Percentiles rank a stretch among this genome's conserved stretches.
These are phyloP conservation scores for Monilinia laxa DNA, from an alignment of 2,329 filamentous ascomycete genomes.

Conservation along the genomic window DNA sequence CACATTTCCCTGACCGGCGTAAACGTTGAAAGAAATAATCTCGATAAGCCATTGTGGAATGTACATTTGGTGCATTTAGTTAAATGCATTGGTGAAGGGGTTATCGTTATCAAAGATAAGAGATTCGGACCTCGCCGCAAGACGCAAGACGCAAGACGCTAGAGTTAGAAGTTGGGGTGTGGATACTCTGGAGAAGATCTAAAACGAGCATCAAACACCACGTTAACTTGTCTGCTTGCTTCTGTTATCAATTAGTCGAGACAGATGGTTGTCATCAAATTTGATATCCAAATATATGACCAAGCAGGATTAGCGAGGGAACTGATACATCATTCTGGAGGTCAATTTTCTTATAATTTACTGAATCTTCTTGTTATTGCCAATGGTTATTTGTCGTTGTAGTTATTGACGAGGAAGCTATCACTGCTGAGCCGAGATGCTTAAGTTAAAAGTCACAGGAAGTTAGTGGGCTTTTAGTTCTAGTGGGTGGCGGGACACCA, in stretches of 20 bases:
- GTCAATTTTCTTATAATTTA: not conserved
- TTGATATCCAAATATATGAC: not conserved
- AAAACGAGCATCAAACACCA: not conserved
- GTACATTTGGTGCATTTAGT: not conserved
- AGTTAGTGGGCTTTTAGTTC: not conserved
- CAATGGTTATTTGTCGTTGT: not conserved
- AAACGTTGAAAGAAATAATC: not conserved
- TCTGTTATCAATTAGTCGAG: constrained; percentile 8
- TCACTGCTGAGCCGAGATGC: not conserved
- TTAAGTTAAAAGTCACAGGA: not conserved
- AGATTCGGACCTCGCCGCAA: constrained; percentile 9
- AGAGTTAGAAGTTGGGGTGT: not conserved
- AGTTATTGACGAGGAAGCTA: not conserved
- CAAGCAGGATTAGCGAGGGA: no score
- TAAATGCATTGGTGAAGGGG: not conserved
- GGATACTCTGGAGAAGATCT: constrained; percentile 1
- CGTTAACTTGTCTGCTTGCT: not conserved
- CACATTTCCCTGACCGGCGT: not conserved
- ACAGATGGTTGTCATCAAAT: not conserved
- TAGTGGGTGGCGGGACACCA: not conserved
- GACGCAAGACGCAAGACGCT: not conserved
- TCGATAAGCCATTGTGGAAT: constrained; percentile 1
- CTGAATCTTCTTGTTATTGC: not conserved
- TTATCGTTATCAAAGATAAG: constrained; percentile 13
- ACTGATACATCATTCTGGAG: not conserved